Base-by-base conservation (phyloP, 257 asterid genomes). In the Paulownia fortunei region DNA sequence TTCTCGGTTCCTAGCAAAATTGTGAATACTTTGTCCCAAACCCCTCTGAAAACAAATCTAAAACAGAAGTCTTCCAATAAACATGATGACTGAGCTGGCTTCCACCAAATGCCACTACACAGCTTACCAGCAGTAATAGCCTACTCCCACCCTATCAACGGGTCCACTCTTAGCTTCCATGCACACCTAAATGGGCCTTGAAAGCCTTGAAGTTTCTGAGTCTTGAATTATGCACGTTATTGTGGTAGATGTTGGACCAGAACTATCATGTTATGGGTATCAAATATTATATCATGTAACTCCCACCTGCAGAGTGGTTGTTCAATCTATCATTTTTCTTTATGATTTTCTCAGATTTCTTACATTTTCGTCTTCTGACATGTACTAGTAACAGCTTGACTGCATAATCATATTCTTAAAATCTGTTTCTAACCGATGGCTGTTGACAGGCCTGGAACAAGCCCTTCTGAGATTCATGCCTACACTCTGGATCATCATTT, bases 371-470 rank as follows among this genome's bases (percentile, higher is more conserved):
- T 42, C 12, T 36, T 34, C 41, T 19, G 21, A 71, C 36, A 39
- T 73, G 76, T 36, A 26, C 16, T 27, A 4, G 32, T 7, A 18
- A 9, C 51, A 24, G 30, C 21, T 44, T 9, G 13, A 58, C 15
- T 62, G 58, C 30, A 13, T 54, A 52, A 21, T 30, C 54, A 19
- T 69, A 7, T 47, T 54, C 19, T 78, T 24, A 63, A 4, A 34
- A 52, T 23, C 21, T 11, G 4, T 54, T 49, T 24, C 46, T 83
- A 19, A 68, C 44, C 16, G 18, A 3, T 47, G 77, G 62, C 80
- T 81, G 58, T 76, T 67, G 69, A 62, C 92, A 95, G 98, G 89
- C 97, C 99, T n/a, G 99, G 98, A 1, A 91, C 98, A 26, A 87
- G 97, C 81, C 98, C 99, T 44, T 88, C 95, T 30, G 98, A 90